These are phyloP conservation scores for Gracilaria domingensis DNA, from an alignment of 23 red algal genomes.

Conservation along the genomic window DNA sequence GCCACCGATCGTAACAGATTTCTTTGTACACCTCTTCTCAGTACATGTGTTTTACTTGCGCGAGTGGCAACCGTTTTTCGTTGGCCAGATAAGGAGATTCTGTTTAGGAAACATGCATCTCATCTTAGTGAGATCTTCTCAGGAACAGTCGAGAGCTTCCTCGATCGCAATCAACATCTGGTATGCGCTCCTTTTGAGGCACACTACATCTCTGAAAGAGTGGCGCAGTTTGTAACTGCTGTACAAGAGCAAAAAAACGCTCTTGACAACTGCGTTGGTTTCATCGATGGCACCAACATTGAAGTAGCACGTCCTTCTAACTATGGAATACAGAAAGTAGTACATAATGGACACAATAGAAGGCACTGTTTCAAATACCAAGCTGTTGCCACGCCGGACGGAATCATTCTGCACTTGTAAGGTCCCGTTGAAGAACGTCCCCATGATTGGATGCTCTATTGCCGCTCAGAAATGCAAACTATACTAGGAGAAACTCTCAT, in stretches of 20 bases:
- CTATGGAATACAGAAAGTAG: background rate
- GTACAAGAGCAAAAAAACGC: background rate
- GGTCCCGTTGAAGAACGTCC: background rate
- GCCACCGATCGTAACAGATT: background rate
- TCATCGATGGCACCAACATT: slow-evolving; percentile 30
- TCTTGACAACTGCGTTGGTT: slow-evolving; percentile 37
- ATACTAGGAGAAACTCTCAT: background rate
- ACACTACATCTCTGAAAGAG: background rate
- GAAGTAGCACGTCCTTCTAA: background rate
- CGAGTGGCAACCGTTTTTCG: slow-evolving; percentile 18
- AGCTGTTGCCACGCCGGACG: slow-evolving; percentile 5
- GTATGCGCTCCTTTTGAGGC: background rate
- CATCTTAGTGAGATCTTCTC: slow-evolving; percentile 35
- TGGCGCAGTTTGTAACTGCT: background rate
- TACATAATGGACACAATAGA: slow-evolving; percentile 35
- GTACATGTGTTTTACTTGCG: slow-evolving; percentile 3
- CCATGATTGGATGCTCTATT: slow-evolving; percentile 8
- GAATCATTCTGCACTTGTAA: background rate
- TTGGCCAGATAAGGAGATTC: background rate
- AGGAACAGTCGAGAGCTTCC: background rate
- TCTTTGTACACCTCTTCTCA: background rate
- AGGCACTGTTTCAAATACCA: slow-evolving; percentile 10
- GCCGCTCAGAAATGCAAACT: background rate
- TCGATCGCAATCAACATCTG: background rate
- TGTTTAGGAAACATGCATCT: slow-evolving; percentile 3